Evolutionary conservation across 192 early-diverging fungal genomes (phyloP).

Genomic region (Rhizophagus sp.): DNA sequence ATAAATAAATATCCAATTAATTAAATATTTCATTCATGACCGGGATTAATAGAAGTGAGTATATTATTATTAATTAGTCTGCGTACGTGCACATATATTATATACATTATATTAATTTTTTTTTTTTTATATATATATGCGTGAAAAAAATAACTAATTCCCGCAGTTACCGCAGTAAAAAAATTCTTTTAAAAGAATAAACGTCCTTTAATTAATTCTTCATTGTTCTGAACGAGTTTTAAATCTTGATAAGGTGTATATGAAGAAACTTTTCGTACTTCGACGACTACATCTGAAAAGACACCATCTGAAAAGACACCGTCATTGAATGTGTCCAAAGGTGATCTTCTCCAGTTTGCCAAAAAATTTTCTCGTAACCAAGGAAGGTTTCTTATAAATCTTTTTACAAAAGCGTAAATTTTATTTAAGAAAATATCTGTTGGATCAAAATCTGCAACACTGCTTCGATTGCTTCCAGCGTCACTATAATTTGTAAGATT

Average conservation of each 20-base stretch:
- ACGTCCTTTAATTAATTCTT: background rate
- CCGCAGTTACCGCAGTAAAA: background rate
- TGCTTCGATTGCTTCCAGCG: background rate
- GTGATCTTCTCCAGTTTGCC: background rate
- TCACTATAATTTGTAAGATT: background rate
- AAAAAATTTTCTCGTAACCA: constrained; percentile 11
- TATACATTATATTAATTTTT: too few species aligned
- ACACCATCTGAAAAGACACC: background rate
- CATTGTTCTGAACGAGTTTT: background rate
- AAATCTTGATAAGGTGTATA: background rate
- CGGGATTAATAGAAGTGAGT: too few species aligned
- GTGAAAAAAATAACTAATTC: background rate
- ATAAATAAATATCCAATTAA: too few species aligned
- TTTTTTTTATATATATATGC: background rate
- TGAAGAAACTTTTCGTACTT: background rate
- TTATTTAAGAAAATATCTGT: background rate
- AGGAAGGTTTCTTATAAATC: background rate
- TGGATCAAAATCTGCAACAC: background rate
- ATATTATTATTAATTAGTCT: too few species aligned
- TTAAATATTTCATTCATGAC: too few species aligned
- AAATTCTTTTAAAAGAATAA: background rate
- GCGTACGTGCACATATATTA: too few species aligned
- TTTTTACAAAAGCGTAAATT: background rate
- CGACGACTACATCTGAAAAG: background rate
- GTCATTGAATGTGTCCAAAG: background rate